These are phyloP conservation scores for Cercis canadensis DNA, from an alignment of 306 rosid species.

Conservation along the genomic window DNA sequence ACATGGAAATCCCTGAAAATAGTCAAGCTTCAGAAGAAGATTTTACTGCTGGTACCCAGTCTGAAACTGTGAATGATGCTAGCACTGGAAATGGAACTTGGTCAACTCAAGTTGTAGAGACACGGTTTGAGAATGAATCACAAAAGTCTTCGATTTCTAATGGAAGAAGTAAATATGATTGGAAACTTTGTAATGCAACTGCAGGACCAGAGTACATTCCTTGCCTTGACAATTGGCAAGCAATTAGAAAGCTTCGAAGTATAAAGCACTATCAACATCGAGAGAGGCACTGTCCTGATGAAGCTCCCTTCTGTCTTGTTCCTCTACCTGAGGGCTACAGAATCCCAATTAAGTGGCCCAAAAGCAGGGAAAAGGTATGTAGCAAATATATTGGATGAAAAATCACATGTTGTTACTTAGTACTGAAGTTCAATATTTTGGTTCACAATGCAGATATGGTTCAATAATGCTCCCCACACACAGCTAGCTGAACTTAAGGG, in stretches of 20 bases:
- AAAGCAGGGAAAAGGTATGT: constrained; percentile 80
- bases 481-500: constrained; percentile 81
- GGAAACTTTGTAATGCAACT: constrained; percentile 77
- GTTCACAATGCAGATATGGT: constrained; percentile 78
- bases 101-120: constrained; percentile 59
- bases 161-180: constrained; percentile 43
- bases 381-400: constrained; percentile 1
- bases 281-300: constrained; percentile 90
- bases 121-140: constrained; percentile 54
- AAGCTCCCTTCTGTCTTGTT: constrained; percentile 76
- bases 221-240: constrained; percentile 78
- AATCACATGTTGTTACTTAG: constrained; percentile 23
- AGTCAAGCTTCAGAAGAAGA: constrained; percentile 41
- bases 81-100: constrained; percentile 51
- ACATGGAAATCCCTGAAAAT: constrained; percentile 36
- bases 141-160: constrained; percentile 36
- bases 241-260: constrained; percentile 64
- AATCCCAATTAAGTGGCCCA: constrained; percentile 75
- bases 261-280: constrained; percentile 71
- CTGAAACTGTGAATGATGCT: constrained; percentile 52
- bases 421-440: constrained; percentile 36
- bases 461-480: constrained; percentile 73
- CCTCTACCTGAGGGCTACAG: constrained; percentile 77
- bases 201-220: constrained; percentile 90
- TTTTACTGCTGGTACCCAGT: not conserved